Evolutionary conservation across 2,329 filamentous ascomycete species (phyloP).

Genomic region (Pseudohalonectria lignicola): DNA sequence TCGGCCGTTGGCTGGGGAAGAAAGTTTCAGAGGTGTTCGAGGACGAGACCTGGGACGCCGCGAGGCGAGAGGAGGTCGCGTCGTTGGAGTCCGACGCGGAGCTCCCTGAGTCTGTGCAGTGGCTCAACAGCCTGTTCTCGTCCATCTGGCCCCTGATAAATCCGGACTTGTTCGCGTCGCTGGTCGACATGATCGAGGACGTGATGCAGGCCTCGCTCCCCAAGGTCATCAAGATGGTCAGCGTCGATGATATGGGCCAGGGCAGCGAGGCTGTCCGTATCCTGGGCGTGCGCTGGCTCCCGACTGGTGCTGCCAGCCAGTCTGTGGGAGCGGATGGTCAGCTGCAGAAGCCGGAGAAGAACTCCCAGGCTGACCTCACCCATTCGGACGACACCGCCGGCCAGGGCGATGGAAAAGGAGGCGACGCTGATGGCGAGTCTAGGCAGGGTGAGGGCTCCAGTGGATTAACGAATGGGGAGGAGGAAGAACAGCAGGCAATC

Average conservation of each 20-base stretch:
- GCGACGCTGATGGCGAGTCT: constrained; percentile 5
- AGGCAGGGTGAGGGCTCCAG: neutral
- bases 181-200: constrained; percentile 64
- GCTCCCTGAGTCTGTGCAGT: constrained; percentile 55
- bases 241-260: constrained; percentile 65
- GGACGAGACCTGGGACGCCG: constrained; percentile 59
- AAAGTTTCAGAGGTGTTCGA: constrained; percentile 54
- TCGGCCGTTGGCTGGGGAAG: constrained; percentile 49
- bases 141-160: constrained; percentile 68
- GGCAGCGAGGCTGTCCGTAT: constrained; percentile 62
- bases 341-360: constrained; percentile 32
- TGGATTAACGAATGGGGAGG: constrained; percentile 19
- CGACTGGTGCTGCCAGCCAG: constrained; percentile 55
- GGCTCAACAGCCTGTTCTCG: constrained; percentile 59
- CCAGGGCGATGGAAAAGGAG: constrained; percentile 14
- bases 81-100: constrained; percentile 27
- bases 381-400: constrained; percentile 30
- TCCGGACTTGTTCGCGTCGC: constrained; percentile 58
- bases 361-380: constrained; percentile 44
- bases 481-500: constrained; percentile 23
- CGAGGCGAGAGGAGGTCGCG: constrained; percentile 39
- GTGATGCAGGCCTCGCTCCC: constrained; percentile 71
- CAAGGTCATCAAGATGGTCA: constrained; percentile 60
- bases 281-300: constrained; percentile 61
- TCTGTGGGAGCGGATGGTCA: constrained; percentile 49